Evolutionary conservation across 768 basidiomycete genomes (phyloP), one percentile per base, ranked within the genome.

Genomic region (Holtermanniella nyarrowii): DNA sequence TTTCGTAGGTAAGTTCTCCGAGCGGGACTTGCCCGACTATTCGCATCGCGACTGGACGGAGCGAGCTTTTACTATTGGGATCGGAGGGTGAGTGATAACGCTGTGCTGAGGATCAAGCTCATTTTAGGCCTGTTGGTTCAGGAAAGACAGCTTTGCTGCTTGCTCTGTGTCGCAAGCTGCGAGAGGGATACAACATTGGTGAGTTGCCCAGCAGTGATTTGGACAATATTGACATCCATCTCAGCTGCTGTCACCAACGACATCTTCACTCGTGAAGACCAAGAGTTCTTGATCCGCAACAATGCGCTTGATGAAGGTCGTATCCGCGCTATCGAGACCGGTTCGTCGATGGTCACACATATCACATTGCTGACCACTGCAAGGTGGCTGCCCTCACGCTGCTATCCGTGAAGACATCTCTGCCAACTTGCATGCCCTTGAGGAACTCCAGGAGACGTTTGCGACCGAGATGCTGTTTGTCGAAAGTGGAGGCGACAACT

Each of bases 201-300:
- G 54, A 54, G 79, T 61, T 37, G 2, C 27, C 21, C 12, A 5
- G 14, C 16, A 43, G 20, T 4, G 25, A 21, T n/a, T 26, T n/a
- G n/a, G 26, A 42, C 51, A 44, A 42, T 54, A 42, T 16, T 43
- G 5, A 22, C 31, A 18, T 48, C 25, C 25, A 16, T 39, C 13
- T 25, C 60, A 89, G 91, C 88, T 26, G 89, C 88, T 1, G 88
- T 93, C 13, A 99, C 93, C n/a, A 99, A 99, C 73, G 93, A 99
- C 72, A 99, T 99, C 69, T 99, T 99, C 74, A 99, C 93, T 27
- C 79, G 85, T n/a, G 93, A 97, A 70, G 93, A 97, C 66, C 90
- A 95, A 70, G 93, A 97, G 63, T 99, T 99, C 72, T 75, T 99
- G 31, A 93, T 99, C 65, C 83, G 80, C 63, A 88, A 96, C 73